Conservation (phyloP, 2,329 filamentous ascomycete species). For the Dactylellina parvicollis region DNA sequence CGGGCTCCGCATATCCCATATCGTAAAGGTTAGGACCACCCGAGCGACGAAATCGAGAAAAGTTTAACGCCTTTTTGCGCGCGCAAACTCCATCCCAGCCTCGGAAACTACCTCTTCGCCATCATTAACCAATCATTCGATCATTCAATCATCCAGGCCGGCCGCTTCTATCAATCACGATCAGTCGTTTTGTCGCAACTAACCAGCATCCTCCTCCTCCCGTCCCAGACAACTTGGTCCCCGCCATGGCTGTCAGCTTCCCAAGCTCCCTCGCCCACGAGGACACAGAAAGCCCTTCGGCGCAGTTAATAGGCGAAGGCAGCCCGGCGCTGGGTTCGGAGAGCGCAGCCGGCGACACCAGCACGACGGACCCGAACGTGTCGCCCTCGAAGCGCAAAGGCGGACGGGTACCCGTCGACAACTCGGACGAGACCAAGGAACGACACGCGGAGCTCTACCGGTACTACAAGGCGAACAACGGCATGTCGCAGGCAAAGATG, state of each 20-base stretch:
- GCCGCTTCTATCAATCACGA: too few relatives aligned
- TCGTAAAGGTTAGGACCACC: slow-evolving; percentile 37
- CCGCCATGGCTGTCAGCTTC: slow-evolving; percentile 50
- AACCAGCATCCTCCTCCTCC: slow-evolving; percentile 12
- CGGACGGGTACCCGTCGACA: slow-evolving; percentile 44
- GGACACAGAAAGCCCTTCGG: slow-evolving; percentile 51
- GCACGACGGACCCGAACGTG: slow-evolving; percentile 43
- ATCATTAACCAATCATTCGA: background rate
- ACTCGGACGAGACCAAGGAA: slow-evolving; percentile 51
- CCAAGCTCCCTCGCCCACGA: slow-evolving; percentile 42
- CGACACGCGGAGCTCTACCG: slow-evolving; percentile 47
- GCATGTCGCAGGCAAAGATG: slow-evolving; percentile 53
- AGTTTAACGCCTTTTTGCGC: slow-evolving; percentile 13
- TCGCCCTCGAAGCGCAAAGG: slow-evolving; percentile 52
- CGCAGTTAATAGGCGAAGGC: slow-evolving; percentile 48
- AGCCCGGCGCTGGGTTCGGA: slow-evolving; percentile 45
- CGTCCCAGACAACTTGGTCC: slow-evolving; percentile 26
- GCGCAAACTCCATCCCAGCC: slow-evolving; percentile 30
- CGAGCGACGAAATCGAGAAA: slow-evolving; percentile 23
- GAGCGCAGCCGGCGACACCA: slow-evolving; percentile 50
- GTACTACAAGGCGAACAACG: slow-evolving; percentile 50
- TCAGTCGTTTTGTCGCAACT: slow-evolving; percentile 39
- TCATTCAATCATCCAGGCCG: background rate
- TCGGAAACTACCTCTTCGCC: slow-evolving; percentile 3
- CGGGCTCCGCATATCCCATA: slow-evolving; percentile 27